Conservation (phyloP, 1,139 yeast genomes). For the Candida dubliniensis region DNA sequence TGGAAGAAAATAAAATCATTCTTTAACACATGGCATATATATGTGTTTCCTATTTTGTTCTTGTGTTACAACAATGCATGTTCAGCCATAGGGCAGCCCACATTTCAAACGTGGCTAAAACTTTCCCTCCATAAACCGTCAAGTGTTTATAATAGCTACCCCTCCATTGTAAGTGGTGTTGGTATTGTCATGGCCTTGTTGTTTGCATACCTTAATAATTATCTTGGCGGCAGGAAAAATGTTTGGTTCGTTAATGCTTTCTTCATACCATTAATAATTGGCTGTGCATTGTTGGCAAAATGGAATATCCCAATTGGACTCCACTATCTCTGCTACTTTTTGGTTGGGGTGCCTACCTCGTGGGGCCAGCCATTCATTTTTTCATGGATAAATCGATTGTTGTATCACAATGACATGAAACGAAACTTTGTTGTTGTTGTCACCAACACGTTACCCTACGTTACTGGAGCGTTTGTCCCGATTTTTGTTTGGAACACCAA, state of each 20-base stretch:
- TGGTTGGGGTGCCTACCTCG: constrained; percentile 47
- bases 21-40: constrained; percentile 51
- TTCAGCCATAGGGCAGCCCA: constrained; percentile 44
- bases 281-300: constrained; percentile 41
- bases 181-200: constrained; percentile 43
- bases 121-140: constrained; percentile 37
- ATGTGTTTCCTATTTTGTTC: constrained; percentile 48
- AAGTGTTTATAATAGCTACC: constrained; percentile 46
- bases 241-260: constrained; percentile 34
- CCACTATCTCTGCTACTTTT: constrained; percentile 50
- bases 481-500: constrained; percentile 51
- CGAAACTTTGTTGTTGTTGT: constrained; percentile 50
- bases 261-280: constrained; percentile 39
- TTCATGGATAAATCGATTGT: constrained; percentile 52
- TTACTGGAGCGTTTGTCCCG: constrained; percentile 50
- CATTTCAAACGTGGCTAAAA: constrained; percentile 58
- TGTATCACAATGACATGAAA: constrained; percentile 47
- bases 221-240: constrained; percentile 42
- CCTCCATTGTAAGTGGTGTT: constrained; percentile 46
- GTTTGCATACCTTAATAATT: constrained; percentile 45
- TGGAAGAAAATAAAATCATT: constrained; percentile 39
- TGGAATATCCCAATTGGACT: constrained; percentile 50
- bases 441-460: constrained; percentile 54
- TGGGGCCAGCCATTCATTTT: constrained; percentile 50
- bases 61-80: constrained; percentile 51